These are phyloP conservation scores for Penicillium janthinellum DNA, from an alignment of 2,329 filamentous ascomycete species.

Conservation along the genomic window DNA sequence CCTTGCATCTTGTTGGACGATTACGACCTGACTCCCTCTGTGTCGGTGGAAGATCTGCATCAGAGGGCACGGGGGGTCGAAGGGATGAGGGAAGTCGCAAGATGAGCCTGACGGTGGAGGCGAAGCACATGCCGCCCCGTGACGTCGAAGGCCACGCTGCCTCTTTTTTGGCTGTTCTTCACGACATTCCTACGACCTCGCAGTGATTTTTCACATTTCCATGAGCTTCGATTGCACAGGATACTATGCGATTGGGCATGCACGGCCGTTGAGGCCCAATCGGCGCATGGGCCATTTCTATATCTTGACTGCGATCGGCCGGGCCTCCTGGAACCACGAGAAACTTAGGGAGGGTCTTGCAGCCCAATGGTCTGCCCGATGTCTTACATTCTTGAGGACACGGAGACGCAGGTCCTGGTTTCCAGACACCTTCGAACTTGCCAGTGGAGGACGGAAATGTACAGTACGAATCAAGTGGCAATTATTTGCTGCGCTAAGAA, in stretches of 20 bases:
- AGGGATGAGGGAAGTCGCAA: not conserved
- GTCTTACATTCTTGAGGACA: slow-evolving; percentile 15
- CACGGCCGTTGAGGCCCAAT: slow-evolving; percentile 24
- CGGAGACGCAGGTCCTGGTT: not conserved
- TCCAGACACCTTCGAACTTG: slow-evolving; percentile 7
- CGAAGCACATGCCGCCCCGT: slow-evolving; percentile 18
- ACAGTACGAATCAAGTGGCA: slow-evolving; percentile 6
- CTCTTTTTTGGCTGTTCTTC: not conserved
- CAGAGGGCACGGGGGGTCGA: not conserved
- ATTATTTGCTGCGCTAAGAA: slow-evolving; percentile 9
- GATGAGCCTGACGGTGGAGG: slow-evolving; percentile 21
- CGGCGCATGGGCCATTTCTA: slow-evolving; percentile 26
- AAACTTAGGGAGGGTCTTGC: slow-evolving; percentile 15
- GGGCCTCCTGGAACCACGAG: slow-evolving; percentile 8
- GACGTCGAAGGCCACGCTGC: slow-evolving; percentile 7
- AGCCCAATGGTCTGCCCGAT: slow-evolving; percentile 29
- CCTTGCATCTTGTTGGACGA: slow-evolving; percentile 15
- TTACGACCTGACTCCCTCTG: slow-evolving; percentile 14
- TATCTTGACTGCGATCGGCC: slow-evolving; percentile 14
- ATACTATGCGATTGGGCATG: slow-evolving; percentile 20
- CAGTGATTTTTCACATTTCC: not conserved
- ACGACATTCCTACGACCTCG: not conserved
- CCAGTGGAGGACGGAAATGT: not conserved
- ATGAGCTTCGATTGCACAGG: not conserved
- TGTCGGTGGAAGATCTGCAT: slow-evolving; percentile 20